Base-by-base conservation (phyloP, 1,139 yeast species). In the Nakaseomyces sp. region DNA sequence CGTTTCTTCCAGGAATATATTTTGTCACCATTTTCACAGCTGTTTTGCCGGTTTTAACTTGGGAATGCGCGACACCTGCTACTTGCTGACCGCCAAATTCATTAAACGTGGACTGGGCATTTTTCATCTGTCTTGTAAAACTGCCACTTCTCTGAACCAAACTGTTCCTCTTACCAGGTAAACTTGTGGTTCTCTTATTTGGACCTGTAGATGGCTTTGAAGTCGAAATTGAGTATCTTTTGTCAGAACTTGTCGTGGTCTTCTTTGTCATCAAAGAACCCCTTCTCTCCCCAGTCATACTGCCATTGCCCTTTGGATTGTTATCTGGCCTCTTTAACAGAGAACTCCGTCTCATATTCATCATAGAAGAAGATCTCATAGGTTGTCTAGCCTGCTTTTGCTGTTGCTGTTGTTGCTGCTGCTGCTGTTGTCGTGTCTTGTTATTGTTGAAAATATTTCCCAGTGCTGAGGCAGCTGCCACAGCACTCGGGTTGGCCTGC, bases 1-100 rank as follows among this genome's bases (percentile, higher is more conserved):
- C 77, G 51, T 69, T 59, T 3, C 73, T 69, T 0, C 75, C 70
- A 2, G 76, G 77, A 25, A 73, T 63, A 54, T 72, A 73, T 48
- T 66, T 71, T 44, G 71, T 70, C 12, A 70, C 58, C 43, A 62
- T 66, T 39, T 53, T 33, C 30, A 39, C 37, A 41, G 26, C 40
- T 42, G 45, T 37, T 44, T 38, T n/a, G 18, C 15, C 30, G 15
- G 41, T 29, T 5, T 29, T 19, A 15, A 30, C 17, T 6, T 32
- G 16, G n/a, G 26, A 4, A 16, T 35, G 37, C 24, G 48, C 25
- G 29, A 46, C 46, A 3, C 49, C 47, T 15, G 50, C 44, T 10
- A 51, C 48, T 40, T 55, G 59, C 1, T 45, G 47, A 1, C 61
- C 62, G 16, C 61, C 63, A 45, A 59, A 59, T 17, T 48, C 58